Base-by-base conservation (phyloP, 2,329 filamentous ascomycete genomes). In the Fusarium humuli region DNA sequence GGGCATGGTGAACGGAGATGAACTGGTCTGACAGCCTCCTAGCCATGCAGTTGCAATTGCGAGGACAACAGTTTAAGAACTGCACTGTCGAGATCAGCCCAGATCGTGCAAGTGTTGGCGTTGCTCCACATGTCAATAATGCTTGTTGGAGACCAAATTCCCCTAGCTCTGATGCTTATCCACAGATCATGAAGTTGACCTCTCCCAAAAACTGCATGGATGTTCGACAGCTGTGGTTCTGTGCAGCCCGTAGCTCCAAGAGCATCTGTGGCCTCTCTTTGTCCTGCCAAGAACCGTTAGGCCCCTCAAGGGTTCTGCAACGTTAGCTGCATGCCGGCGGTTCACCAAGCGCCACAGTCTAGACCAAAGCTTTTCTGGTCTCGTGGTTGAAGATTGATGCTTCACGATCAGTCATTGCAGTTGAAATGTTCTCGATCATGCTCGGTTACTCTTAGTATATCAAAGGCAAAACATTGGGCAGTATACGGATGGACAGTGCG, bases 11-110 rank as follows among this genome's bases (percentile, higher is more conserved):
- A 52, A 29, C 18, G 27, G 22, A 57, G 44, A 32, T 45, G 34
- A 27, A 13, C 25, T 34, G 25, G 34, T 37, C 41, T 37, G 27
- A 46, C 41, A 47, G 32, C 47, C 44, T 57, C 20, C 16, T 37
- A 18, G 34, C 34, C 61, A 65, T 54, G 47, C 57, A 47, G 48
- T 56, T 46, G 34, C 20, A 63, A 46, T 34, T 32, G 32, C 12
- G 20, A 41, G 32, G 23, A 22, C 23, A 57, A 47, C 46, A 61
- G 30, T 34, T 13, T 14, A 18, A 52, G 37, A 61, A 41, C 29
- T 47, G 27, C 27, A 55, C 49, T 47, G 37, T 57, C 40, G 61
- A 61, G 52, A 71, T 71, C 68, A 69, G 68, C 53, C 65, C 69
- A 69, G 56, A 71, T 66, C 57, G 65, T 47, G 48, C 30, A 53